Evolutionary conservation across 108 stramenopile genomes (phyloP).

Genomic region (Nitzschia sp.): DNA sequence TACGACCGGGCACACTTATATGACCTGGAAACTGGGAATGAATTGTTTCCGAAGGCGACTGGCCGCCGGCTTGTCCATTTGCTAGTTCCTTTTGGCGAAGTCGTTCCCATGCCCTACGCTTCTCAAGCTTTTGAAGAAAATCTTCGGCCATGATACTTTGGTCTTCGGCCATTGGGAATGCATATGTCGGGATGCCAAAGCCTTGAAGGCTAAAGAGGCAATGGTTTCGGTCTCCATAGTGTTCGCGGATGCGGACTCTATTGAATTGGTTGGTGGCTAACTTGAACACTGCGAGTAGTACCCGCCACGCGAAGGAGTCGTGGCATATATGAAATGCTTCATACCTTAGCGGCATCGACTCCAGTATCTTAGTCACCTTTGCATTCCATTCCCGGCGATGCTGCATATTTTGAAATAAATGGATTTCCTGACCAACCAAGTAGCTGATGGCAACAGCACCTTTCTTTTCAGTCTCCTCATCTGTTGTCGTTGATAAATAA

Average conservation of each 20-base stretch:
- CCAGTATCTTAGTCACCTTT: not conserved
- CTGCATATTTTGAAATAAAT: not conserved
- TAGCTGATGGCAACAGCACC: constrained; percentile 6
- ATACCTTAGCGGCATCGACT: not conserved
- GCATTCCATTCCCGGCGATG: constrained; percentile 4
- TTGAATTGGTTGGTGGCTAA: not conserved
- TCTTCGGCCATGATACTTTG: not conserved
- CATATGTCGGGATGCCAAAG: constrained; percentile 10
- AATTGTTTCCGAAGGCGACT: constrained; percentile 1
- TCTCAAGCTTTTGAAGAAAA: not conserved
- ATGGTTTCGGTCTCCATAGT: constrained; percentile 5
- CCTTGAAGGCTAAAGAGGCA: constrained; percentile 12
- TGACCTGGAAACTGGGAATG: not conserved
- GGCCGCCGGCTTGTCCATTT: not conserved
- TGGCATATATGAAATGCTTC: constrained; percentile 7
- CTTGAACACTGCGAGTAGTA: not conserved
- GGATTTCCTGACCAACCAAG: not conserved
- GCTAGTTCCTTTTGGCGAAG: not conserved
- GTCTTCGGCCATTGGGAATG: constrained; percentile 6
- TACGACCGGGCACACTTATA: constrained; percentile 10
- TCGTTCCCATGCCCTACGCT: not conserved
- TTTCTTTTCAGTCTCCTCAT: constrained; percentile 13
- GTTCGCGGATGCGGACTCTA: not conserved
- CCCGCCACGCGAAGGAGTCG: not conserved
- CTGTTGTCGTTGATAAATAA: not conserved